Conservation (phyloP, 2,329 filamentous ascomycete species). For the Epichloe elymi region DNA sequence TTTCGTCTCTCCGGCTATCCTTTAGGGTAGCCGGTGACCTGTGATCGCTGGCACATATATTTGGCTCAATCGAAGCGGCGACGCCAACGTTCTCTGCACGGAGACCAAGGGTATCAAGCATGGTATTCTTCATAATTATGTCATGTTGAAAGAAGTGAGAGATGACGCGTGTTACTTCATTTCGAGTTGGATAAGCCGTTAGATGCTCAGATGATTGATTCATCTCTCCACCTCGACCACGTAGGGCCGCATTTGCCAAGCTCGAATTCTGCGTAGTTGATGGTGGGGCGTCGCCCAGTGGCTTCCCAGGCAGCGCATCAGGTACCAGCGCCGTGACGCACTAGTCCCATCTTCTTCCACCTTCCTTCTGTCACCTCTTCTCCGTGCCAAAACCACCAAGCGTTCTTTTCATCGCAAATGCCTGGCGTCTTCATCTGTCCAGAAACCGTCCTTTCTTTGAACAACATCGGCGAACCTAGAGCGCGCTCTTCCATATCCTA, state of each 20-base stretch:
- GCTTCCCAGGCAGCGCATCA: background rate
- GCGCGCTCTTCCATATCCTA: background rate
- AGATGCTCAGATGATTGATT: too few relatives aligned
- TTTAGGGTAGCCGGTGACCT: background rate
- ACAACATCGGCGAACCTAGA: background rate
- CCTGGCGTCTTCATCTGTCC: background rate
- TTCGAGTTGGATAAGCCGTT: too few relatives aligned
- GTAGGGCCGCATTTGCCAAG: background rate
- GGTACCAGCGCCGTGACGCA: constrained; percentile 1
- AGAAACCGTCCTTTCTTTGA: background rate
- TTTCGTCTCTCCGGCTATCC: background rate
- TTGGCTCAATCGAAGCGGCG: background rate
- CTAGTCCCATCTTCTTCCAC: background rate
- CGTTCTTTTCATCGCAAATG: background rate
- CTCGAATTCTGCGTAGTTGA: background rate
- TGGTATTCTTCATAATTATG: background rate
- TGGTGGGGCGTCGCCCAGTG: background rate
- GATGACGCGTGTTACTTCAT: too few relatives aligned
- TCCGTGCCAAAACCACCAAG: background rate
- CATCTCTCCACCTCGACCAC: background rate
- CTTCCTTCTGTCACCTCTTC: background rate
- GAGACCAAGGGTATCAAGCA: background rate
- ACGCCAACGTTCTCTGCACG: background rate
- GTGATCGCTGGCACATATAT: background rate
- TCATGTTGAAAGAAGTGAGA: too few relatives aligned